Base-by-base conservation (phyloP, 1,284 basidiomycete genomes). In the Malassezia psittaci region DNA sequence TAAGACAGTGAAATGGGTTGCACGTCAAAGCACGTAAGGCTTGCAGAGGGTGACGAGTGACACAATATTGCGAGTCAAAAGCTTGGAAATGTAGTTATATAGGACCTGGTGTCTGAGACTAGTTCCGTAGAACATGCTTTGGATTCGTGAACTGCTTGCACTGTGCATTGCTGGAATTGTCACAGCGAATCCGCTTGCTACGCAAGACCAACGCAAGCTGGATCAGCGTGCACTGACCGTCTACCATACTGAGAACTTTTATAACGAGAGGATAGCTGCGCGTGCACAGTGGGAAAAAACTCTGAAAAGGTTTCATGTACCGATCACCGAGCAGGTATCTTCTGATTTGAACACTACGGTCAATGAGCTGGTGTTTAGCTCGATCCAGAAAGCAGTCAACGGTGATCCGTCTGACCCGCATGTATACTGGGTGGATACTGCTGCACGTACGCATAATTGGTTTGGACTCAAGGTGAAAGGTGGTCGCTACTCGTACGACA, bases 401-500 rank as follows among this genome's bases (percentile, higher is more conserved):
- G 36, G 24, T 37, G 51, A 57, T 15, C 55, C 55, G 2, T 19
- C 45, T 12, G 18, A 48, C 7, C 55, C 55, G 7, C 47, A 49
- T 6, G 45, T 57, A 13, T 52, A 48, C 45, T 57, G 55, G 55
- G 47, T 40, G 1, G 55, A 57, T 36, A 57, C 55, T 5, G 55
- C 55, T 3, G 10, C 42, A 16, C 55, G 55, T 21, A 34, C 38
- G 11, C 55, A 52, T 16, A 34, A 52, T 33, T 52, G 50, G 55
- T 52, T 48, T 24, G 45, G 39, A n/a, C 39, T 52, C 12, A 15
- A 34, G 9, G 55, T 57, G 32, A 37, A 39, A 2, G 55, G 55
- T 13, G 39, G 50, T 0, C 55, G 55, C 18, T 57, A 57, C 40
- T 57, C 55, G 21, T 57, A 57, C 36, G 55, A 57, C 41, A 57